A percentile compares a stretch with the other conserved stretches of the same genome.
Conservation (phyloP, 345 rosid species). For the Lepidium aucheri region DNA sequence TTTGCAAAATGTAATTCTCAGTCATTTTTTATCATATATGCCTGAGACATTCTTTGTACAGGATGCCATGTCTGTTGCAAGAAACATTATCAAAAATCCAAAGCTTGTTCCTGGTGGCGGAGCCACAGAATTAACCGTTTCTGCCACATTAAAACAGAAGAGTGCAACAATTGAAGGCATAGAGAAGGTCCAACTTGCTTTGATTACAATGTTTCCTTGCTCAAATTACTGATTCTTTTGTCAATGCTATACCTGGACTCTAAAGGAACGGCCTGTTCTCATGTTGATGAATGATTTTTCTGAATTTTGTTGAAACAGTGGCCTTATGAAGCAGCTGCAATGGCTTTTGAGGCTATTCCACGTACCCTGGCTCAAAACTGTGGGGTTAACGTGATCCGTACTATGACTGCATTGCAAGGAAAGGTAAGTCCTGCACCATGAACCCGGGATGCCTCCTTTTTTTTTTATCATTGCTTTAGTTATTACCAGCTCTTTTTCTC, state of each 20-base stretch:
- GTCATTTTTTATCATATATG: background rate
- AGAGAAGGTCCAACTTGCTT: slow-evolving; percentile 50
- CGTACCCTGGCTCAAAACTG: slow-evolving; percentile 49
- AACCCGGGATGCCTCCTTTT: no score
- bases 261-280: background rate
- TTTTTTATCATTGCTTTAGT: background rate
- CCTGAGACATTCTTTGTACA: slow-evolving; percentile 19
- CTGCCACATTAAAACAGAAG: slow-evolving; percentile 88
- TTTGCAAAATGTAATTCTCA: background rate
- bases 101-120: slow-evolving; percentile 97
- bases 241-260: background rate
- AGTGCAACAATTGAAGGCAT: slow-evolving; percentile 88
- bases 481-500: background rate
- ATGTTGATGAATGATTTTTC: background rate
- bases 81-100: slow-evolving; percentile 94
- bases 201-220: background rate
- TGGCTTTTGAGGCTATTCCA: slow-evolving; percentile 96
- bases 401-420: slow-evolving; percentile 50
- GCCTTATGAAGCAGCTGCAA: slow-evolving; percentile 99
- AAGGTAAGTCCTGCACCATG: slow-evolving; percentile 39
- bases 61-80: slow-evolving; percentile 98
- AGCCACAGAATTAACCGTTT: slow-evolving; percentile 86
- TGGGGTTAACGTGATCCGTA: slow-evolving; percentile 24
- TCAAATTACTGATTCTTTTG: background rate
- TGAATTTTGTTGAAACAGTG: slow-evolving; percentile 44